Conservation (phyloP, 116 monocot species). For the Dioscorea cayenensis region DNA sequence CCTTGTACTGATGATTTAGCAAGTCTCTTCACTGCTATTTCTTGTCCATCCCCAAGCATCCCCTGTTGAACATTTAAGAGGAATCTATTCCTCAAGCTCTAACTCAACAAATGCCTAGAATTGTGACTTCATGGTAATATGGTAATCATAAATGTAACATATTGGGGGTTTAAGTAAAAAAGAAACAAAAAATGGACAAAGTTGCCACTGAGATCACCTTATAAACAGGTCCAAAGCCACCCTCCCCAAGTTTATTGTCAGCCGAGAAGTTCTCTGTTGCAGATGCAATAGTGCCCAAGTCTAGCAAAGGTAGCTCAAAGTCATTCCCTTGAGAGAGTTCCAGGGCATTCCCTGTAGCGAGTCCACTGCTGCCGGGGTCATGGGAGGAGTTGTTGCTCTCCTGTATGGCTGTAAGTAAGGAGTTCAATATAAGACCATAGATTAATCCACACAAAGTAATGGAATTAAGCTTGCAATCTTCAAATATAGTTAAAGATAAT, state of each 20-base stretch:
- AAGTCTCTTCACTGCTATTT: constrained; percentile 13
- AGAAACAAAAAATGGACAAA: too few relatives aligned
- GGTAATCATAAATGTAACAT: too few relatives aligned
- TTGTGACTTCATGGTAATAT: too few relatives aligned
- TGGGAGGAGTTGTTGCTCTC: not conserved
- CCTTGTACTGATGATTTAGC: constrained; percentile 15
- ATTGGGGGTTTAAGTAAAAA: too few relatives aligned
- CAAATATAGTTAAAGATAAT: not conserved
- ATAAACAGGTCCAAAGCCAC: constrained; percentile 6
- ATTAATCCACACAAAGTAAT: too few relatives aligned
- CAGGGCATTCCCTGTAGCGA: not conserved
- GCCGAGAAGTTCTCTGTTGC: constrained; percentile 10
- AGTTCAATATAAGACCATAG: not conserved
- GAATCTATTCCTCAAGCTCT: too few relatives aligned
- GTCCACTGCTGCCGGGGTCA: not conserved
- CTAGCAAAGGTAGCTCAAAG: not conserved
- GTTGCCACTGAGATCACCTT: not conserved
- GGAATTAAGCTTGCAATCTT: not conserved
- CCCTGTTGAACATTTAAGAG: constrained; percentile 4
- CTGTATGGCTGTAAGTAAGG: not conserved
- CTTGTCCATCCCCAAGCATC: constrained; percentile 8
- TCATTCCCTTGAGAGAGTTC: not conserved
- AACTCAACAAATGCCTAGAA: not conserved
- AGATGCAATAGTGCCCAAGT: constrained; percentile 2
- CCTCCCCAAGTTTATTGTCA: constrained; percentile 9